phyloP scores from a whole-genome alignment of 345 rosid genomes.

The Xanthoceras sorbifolium region DNA sequence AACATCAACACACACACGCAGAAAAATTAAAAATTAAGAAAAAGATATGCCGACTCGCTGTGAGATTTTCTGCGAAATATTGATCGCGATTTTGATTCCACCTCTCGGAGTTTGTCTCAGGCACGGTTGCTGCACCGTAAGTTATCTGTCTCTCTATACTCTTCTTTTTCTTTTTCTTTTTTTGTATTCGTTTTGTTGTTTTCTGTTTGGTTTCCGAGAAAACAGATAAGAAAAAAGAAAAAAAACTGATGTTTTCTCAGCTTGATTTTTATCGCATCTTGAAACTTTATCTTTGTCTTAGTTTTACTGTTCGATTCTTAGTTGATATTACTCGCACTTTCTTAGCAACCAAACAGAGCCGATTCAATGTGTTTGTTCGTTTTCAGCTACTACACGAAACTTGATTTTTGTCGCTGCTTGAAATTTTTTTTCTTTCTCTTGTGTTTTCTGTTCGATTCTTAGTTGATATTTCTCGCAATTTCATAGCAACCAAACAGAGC shows the following conservation, averaged over 20 bases:
- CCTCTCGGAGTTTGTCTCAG: conserved; percentile 90
- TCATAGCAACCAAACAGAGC: conserved; percentile 10
- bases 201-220: conserved; percentile 14
- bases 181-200: neutral
- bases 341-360: conserved; percentile 11
- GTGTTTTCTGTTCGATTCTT: too few species aligned
- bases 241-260: too few species aligned
- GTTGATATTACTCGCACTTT: too few species aligned
- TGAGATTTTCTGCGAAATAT: conserved; percentile 72
- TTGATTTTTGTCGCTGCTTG: neutral
- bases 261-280: too few species aligned
- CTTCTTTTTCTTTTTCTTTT: neutral
- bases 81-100: conserved; percentile 81
- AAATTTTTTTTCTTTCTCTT: too few species aligned
- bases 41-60: conserved; percentile 58
- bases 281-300: too few species aligned
- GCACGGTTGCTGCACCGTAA: conserved; percentile 89
- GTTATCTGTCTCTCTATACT: conserved; percentile 13
- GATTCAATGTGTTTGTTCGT: neutral
- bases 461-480: neutral
- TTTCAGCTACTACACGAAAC: neutral
- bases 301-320: too few species aligned
- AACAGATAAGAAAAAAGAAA: too few species aligned
- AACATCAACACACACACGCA: neutral
- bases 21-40: neutral